These are phyloP conservation scores for Sphaerulina vaccinii DNA, from an alignment of 2,329 filamentous ascomycete genomes.

Conservation along the genomic window DNA sequence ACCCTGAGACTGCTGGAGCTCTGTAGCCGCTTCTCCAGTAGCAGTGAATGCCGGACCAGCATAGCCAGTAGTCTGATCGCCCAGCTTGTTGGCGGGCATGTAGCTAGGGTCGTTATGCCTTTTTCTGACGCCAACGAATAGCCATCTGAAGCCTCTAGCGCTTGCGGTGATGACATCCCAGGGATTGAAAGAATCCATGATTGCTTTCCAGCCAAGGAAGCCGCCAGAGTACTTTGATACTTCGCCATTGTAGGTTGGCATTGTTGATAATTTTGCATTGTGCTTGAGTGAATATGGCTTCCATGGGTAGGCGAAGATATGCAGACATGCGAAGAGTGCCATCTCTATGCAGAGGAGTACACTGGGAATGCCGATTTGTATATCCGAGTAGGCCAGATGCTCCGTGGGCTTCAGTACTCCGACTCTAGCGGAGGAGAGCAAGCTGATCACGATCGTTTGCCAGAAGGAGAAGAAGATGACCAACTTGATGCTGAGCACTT, in stretches of 20 bases:
- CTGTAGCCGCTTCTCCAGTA: slow-evolving; percentile 27
- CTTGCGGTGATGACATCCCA: slow-evolving; percentile 82
- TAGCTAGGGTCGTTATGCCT: slow-evolving; percentile 50
- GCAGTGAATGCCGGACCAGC: slow-evolving; percentile 24
- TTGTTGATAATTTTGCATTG: slow-evolving; percentile 29
- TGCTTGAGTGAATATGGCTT: slow-evolving; percentile 59
- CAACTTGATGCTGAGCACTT: slow-evolving; percentile 82
- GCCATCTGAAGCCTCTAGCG: slow-evolving; percentile 74
- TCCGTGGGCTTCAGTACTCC: slow-evolving; percentile 63
- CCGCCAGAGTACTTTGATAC: slow-evolving; percentile 59
- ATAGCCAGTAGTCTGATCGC: slow-evolving; percentile 22
- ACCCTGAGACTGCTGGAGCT: slow-evolving; percentile 22
- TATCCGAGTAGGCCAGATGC: slow-evolving; percentile 67
- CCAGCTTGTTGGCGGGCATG: slow-evolving; percentile 24
- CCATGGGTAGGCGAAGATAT: slow-evolving; percentile 81
- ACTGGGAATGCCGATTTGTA: slow-evolving; percentile 77
- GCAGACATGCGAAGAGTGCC: slow-evolving; percentile 74
- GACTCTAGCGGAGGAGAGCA: slow-evolving; percentile 57
- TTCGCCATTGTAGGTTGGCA: slow-evolving; percentile 25
- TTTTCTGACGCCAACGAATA: slow-evolving; percentile 69
- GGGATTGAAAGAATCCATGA: slow-evolving; percentile 71
- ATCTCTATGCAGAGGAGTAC: slow-evolving; percentile 81
- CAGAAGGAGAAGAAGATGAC: slow-evolving; percentile 91
- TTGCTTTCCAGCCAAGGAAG: slow-evolving; percentile 61
- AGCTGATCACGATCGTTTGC: slow-evolving; percentile 66